Percentiles rank a stretch among this genome's conserved stretches.
phyloP scores from a whole-genome alignment of 176 grass and related monocot genomes.

The Oryza glaberrima region DNA sequence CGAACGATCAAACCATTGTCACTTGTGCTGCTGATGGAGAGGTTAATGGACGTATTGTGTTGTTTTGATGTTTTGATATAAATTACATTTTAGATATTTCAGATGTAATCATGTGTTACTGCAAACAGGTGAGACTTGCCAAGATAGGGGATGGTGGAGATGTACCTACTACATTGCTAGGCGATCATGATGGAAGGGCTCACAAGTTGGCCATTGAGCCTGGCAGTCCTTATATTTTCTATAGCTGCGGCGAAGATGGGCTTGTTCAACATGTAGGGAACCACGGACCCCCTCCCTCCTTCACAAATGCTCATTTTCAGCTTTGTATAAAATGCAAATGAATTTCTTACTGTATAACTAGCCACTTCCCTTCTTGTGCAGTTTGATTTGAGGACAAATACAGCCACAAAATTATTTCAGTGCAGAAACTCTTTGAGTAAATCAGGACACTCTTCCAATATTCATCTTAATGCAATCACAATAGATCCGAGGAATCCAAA shows the following conservation, averaged over 20 bases:
- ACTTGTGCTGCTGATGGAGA: constrained; percentile 90
- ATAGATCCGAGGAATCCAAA: constrained; percentile 81
- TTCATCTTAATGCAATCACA: constrained; percentile 76
- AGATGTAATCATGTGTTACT: constrained; percentile 13
- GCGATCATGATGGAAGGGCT: constrained; percentile 63
- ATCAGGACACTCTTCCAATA: constrained; percentile 35
- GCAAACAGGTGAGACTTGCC: constrained; percentile 65
- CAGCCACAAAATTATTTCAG: constrained; percentile 59
- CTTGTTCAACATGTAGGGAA: constrained; percentile 80
- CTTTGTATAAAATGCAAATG: constrained; percentile 23
- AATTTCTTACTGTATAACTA: constrained; percentile 16
- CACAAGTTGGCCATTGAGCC: constrained; percentile 89
- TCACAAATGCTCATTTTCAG: constrained; percentile 11
- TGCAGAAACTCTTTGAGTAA: constrained; percentile 51
- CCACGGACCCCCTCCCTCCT: not conserved
- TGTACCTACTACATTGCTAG: constrained; percentile 67
- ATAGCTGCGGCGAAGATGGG: constrained; percentile 92
- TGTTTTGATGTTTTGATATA: not conserved
- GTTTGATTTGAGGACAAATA: constrained; percentile 89
- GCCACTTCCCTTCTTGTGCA: constrained; percentile 39
- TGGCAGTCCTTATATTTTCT: constrained; percentile 84
- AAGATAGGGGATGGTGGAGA: constrained; percentile 63
- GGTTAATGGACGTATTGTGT: constrained; percentile 38
- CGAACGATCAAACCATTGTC: constrained; percentile 64
- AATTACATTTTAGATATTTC: not conserved